Conservation (phyloP, 441 rosid species). For the Croton laevigatus region DNA sequence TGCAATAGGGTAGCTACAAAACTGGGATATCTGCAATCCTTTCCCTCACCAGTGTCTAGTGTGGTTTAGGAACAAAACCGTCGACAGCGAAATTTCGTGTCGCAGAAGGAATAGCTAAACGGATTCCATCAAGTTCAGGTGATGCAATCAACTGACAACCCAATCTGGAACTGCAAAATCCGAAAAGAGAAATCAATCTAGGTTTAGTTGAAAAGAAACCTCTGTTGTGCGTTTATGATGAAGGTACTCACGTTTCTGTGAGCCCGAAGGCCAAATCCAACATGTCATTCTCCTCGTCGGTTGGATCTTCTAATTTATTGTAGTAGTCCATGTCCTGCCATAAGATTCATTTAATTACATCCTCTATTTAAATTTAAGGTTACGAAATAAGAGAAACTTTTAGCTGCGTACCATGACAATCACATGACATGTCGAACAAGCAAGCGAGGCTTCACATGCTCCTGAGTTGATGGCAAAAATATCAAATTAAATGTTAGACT, state of each 20-base stretch:
- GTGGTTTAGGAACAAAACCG: constrained; percentile 88
- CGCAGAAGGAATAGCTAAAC: constrained; percentile 80
- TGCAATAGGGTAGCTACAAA: constrained; percentile 32
- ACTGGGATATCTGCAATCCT: constrained; percentile 28
- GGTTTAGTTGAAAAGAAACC: constrained; percentile 12
- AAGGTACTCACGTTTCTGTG: constrained; percentile 69
- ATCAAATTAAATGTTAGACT: constrained; percentile 11
- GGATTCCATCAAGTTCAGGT: constrained; percentile 86
- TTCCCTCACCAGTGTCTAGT: constrained; percentile 36
- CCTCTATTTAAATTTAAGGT: not conserved
- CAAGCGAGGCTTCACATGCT: constrained; percentile 92
- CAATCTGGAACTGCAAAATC: constrained; percentile 63
- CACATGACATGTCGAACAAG: constrained; percentile 94
- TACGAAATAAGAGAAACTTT: not conserved
- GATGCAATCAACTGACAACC: constrained; percentile 86
- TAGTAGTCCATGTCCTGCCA: constrained; percentile 63
- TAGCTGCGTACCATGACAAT: constrained; percentile 62
- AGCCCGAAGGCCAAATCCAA: constrained; percentile 91
- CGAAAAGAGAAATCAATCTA: constrained; percentile 14
- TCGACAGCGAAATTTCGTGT: constrained; percentile 95
- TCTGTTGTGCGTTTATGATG: not conserved
- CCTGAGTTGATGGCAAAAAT: constrained; percentile 42
- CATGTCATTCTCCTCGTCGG: constrained; percentile 98
- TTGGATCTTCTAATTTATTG: constrained; percentile 86
- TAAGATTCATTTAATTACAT: constrained; percentile 20